Percentiles rank a stretch among this genome's conserved stretches.
These are phyloP conservation scores for Saccharomyces jurei DNA, from an alignment of 805 yeast species.

Conservation along the genomic window DNA sequence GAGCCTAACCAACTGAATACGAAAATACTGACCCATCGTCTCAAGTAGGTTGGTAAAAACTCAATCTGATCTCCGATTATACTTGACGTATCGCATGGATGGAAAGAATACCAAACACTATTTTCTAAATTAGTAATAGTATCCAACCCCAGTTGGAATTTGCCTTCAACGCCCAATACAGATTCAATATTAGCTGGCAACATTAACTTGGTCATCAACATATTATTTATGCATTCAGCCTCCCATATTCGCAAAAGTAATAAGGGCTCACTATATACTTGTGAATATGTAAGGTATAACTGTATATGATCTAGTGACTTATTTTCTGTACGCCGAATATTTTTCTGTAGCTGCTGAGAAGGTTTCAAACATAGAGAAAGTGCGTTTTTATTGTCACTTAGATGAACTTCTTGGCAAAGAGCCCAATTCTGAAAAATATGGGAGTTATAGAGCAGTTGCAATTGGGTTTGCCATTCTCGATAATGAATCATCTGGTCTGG, in stretches of 20 bases:
- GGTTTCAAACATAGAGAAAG: not conserved
- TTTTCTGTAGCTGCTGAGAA: not conserved
- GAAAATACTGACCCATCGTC: constrained; percentile 22
- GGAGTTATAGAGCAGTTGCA: constrained; percentile 1
- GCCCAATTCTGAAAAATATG: not conserved
- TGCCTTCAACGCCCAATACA: constrained; percentile 2
- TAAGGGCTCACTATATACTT: constrained; percentile 20
- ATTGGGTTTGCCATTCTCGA: constrained; percentile 2
- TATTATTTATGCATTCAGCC: not conserved
- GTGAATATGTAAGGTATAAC: constrained; percentile 13
- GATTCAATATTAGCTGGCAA: constrained; percentile 8
- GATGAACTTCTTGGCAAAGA: not conserved
- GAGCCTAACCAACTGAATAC: constrained; percentile 11
- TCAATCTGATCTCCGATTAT: constrained; percentile 14
- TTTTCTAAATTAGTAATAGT: constrained; percentile 4
- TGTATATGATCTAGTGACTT: constrained; percentile 8
- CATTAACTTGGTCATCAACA: constrained; percentile 3
- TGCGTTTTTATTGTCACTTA: not conserved
- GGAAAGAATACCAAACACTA: constrained; percentile 20
- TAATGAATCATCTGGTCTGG: not conserved
- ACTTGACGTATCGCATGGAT: constrained; percentile 25
- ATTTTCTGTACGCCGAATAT: not conserved
- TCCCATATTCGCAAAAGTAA: constrained; percentile 16
- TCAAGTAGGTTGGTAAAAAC: constrained; percentile 10
- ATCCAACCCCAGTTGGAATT: constrained; percentile 12